Evolutionary conservation across 441 rosid genomes (phyloP).

Genomic region (Melastoma candidum): DNA sequence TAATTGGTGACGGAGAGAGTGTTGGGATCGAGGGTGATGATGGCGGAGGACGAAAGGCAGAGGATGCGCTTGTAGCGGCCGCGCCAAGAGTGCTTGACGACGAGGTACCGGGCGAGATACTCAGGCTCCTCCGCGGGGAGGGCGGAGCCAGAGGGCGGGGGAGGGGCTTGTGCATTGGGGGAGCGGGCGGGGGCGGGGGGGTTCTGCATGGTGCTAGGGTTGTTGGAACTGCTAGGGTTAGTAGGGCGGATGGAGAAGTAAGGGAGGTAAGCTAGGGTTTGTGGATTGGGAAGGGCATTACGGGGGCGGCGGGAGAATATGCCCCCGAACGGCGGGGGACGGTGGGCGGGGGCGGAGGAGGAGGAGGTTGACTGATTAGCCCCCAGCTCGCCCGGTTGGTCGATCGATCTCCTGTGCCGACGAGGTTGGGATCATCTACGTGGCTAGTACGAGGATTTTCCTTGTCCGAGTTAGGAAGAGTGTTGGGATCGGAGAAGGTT

Average conservation of each 20-base stretch:
- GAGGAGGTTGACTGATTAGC: constrained; percentile 87
- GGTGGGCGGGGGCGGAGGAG: constrained; percentile 57
- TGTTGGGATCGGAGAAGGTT: neutral
- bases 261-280: constrained; percentile 51
- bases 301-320: constrained; percentile 54
- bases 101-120: constrained; percentile 83
- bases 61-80: constrained; percentile 95
- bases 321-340: constrained; percentile 43
- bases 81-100: constrained; percentile 96
- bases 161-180: constrained; percentile 7
- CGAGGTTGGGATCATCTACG: too few species aligned
- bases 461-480: too few species aligned
- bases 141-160: constrained; percentile 10
- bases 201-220: constrained; percentile 13
- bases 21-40: constrained; percentile 80
- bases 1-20: constrained; percentile 76
- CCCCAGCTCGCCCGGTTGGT: constrained; percentile 39
- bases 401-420: too few species aligned
- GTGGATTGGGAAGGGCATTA: constrained; percentile 45
- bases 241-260: constrained; percentile 10
- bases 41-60: constrained; percentile 56
- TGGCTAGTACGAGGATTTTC: too few species aligned
- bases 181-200: constrained; percentile 17
- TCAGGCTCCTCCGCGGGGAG: constrained; percentile 70
- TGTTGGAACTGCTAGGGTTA: too few species aligned